Conservation (phyloP, 371 early-diverging fungal genomes). For the Haplosporangium sp. region DNA sequence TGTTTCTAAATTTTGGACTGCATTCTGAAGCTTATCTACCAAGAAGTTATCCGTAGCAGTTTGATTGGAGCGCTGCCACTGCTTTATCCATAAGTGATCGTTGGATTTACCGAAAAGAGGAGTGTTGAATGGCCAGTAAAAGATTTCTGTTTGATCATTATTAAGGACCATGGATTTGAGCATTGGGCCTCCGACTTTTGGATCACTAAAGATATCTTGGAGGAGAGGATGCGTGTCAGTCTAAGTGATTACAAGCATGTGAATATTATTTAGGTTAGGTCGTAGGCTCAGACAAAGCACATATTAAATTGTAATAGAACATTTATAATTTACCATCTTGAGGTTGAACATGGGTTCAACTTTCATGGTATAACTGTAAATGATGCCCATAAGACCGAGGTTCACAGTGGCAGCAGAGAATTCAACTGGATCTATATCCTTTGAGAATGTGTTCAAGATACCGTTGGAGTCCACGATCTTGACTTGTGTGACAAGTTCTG, state of each 20-base stretch:
- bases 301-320: background rate
- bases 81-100: slow-evolving; percentile 53
- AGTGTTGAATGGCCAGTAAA: slow-evolving; percentile 57
- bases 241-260: background rate
- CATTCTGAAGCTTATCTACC: background rate
- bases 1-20: background rate
- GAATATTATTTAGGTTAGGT: background rate
- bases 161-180: slow-evolving; percentile 32
- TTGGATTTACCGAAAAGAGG: background rate
- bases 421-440: slow-evolving; percentile 36
- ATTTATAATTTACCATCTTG: slow-evolving; percentile 14
- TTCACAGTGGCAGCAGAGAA: slow-evolving; percentile 52
- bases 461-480: slow-evolving; percentile 47
- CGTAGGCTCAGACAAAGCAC: background rate
- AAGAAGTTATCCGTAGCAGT: background rate
- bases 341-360: slow-evolving; percentile 54
- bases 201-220: slow-evolving; percentile 8
- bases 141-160: slow-evolving; percentile 49
- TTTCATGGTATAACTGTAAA: slow-evolving; percentile 45
- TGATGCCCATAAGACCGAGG: slow-evolving; percentile 51
- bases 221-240: slow-evolving; percentile 36
- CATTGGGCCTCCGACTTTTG: slow-evolving; percentile 19
- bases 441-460: slow-evolving; percentile 32
- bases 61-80: slow-evolving; percentile 36
- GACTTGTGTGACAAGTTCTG: slow-evolving; percentile 40